A percentile compares a stretch with the other conserved stretches of the same genome.
Evolutionary conservation across 2,329 filamentous ascomycete species (phyloP).

Genomic region (Tolypocladium sp.): DNA sequence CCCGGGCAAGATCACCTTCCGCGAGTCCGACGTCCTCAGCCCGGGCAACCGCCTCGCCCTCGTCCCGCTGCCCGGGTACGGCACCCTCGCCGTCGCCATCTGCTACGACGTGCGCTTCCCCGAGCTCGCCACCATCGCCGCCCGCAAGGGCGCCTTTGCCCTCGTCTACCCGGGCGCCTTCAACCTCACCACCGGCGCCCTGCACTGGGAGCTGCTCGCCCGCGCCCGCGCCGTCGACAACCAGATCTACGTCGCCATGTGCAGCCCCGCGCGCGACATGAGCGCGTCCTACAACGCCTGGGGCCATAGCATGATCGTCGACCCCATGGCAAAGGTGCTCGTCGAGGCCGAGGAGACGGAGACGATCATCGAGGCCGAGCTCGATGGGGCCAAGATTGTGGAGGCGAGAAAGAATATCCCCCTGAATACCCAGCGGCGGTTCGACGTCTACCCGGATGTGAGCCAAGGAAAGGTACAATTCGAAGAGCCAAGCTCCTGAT

Average conservation of each 20-base stretch:
- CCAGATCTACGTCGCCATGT: conserved; percentile 87
- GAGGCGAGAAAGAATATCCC: conserved; percentile 78
- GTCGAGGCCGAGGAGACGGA: conserved; percentile 71
- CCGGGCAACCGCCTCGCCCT: conserved; percentile 80
- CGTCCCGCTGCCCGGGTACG: conserved; percentile 80
- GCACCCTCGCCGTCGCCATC: conserved; percentile 79
- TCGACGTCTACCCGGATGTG: conserved; percentile 93
- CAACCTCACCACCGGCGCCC: conserved; percentile 82
- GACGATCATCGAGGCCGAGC: conserved; percentile 63
- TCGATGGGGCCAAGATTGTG: conserved; percentile 60
- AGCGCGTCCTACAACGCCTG: conserved; percentile 75
- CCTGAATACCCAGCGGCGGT: conserved; percentile 73
- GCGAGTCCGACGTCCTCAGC: conserved; percentile 79
- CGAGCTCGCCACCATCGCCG: conserved; percentile 82
- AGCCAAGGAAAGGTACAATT: conserved; percentile 46
- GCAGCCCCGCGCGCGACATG: conserved; percentile 79
- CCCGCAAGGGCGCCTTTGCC: conserved; percentile 76
- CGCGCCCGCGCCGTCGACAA: conserved; percentile 85
- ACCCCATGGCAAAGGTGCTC: conserved; percentile 80
- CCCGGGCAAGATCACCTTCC: conserved; percentile 86
- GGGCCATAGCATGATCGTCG: conserved; percentile 82
- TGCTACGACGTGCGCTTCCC: conserved; percentile 98
- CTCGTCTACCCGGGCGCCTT: conserved; percentile 95
- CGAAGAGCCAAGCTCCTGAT: conserved; percentile 14
- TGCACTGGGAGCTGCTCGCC: conserved; percentile 84